Conservation (phyloP, 805 yeast species). For the Teunomyces atbi region DNA sequence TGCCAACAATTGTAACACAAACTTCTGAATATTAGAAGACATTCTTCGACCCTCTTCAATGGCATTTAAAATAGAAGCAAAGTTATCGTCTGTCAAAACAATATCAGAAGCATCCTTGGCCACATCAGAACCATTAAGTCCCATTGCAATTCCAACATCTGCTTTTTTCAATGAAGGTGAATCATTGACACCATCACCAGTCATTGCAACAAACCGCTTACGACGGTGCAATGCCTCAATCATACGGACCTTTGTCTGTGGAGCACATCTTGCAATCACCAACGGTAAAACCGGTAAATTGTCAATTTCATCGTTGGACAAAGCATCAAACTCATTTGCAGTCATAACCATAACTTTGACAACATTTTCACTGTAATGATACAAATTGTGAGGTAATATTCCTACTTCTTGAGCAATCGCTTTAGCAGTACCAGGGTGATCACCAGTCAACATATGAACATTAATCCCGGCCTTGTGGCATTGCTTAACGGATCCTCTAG, state of each 20-base stretch:
- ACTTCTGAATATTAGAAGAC: conserved; percentile 34
- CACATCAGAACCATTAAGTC: conserved; percentile 28
- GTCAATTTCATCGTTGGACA: conserved; percentile 62
- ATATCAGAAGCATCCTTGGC: conserved; percentile 29
- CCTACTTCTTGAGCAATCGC: conserved; percentile 39
- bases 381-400: conserved; percentile 41
- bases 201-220: conserved; percentile 63
- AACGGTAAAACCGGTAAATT: conserved; percentile 62
- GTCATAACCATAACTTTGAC: conserved; percentile 64
- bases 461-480: conserved; percentile 36
- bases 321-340: conserved; percentile 65
- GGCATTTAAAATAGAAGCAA: conserved; percentile 26
- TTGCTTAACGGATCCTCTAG: conserved; percentile 23
- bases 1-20: conserved; percentile 32
- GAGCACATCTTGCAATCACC: conserved; percentile 82
- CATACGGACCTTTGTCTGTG: conserved; percentile 78
- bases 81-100: conserved; percentile 27
- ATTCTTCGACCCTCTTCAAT: conserved; percentile 31
- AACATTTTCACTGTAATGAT: conserved; percentile 33
- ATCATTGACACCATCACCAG: conserved; percentile 48
- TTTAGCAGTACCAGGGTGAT: conserved; percentile 33
- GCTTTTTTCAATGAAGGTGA: conserved; percentile 28
- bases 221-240: conserved; percentile 63
- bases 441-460: conserved; percentile 37
- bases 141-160: conserved; percentile 31